phyloP scores from a whole-genome alignment of 2,329 filamentous ascomycete species.

The Tolypocladium album region DNA sequence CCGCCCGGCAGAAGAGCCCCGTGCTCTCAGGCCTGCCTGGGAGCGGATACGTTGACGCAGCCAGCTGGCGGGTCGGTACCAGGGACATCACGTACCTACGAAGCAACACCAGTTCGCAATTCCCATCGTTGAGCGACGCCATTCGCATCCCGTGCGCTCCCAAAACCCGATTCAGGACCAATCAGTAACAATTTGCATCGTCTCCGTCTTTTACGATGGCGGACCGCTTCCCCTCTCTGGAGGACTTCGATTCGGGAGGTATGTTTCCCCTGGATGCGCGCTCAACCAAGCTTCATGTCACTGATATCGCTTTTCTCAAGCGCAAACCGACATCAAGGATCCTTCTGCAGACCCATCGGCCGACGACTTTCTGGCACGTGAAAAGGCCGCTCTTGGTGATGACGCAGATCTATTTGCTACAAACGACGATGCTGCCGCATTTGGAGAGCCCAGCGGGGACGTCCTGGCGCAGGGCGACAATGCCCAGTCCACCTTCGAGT shows the following conservation, averaged over 20 bases:
- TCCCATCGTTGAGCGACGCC: background rate
- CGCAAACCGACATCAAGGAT: slow-evolving; percentile 55
- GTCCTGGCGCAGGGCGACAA: slow-evolving; percentile 59
- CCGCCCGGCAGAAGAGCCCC: slow-evolving; percentile 26
- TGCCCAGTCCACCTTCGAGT: slow-evolving; percentile 57
- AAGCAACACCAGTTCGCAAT: background rate
- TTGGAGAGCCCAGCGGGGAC: slow-evolving; percentile 55
- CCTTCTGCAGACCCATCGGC: slow-evolving; percentile 48
- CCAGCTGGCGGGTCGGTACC: background rate
- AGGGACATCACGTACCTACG: background rate
- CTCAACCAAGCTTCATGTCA: background rate
- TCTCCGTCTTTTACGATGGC: slow-evolving; percentile 44
- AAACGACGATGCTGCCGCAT: slow-evolving; percentile 56
- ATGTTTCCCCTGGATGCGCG: slow-evolving; percentile 13
- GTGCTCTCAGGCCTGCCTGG: slow-evolving; percentile 2
- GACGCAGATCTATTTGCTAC: slow-evolving; percentile 87
- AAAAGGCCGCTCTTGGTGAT: slow-evolving; percentile 82
- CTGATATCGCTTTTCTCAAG: slow-evolving; percentile 29
- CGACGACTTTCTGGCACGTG: slow-evolving; percentile 83
- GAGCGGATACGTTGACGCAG: slow-evolving; percentile 3
- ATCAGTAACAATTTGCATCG: too few relatives aligned
- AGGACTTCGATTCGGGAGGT: slow-evolving; percentile 64
- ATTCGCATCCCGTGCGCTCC: background rate
- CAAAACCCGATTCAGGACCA: background rate
- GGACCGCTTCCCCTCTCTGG: slow-evolving; percentile 67